phyloP scores from a whole-genome alignment of 306 rosid genomes.

The Herpetospermum pedunculosum region DNA sequence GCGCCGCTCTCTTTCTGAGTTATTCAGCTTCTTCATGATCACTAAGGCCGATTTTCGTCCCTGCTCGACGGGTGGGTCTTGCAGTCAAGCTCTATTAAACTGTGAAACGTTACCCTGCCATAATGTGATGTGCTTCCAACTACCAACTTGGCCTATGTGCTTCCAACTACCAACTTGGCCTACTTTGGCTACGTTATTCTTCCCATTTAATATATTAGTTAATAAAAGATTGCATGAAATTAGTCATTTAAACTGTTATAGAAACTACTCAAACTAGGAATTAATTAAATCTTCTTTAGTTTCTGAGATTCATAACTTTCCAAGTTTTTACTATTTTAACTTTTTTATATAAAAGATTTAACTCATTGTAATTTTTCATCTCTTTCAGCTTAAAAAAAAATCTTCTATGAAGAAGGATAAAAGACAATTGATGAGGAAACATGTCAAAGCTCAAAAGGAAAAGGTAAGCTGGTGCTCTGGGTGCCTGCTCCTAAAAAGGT shows the following conservation, averaged over 20 bases:
- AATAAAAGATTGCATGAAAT: neutral
- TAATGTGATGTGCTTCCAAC: too few species aligned
- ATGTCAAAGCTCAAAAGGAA: slow-evolving; percentile 25
- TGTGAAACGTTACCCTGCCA: neutral
- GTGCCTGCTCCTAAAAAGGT: neutral
- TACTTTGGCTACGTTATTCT: too few species aligned
- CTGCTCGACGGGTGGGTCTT: too few species aligned
- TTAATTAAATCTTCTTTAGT: neutral
- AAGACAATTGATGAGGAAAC: slow-evolving; percentile 65
- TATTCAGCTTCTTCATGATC: too few species aligned
- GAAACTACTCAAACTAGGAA: neutral
- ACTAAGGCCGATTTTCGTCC: too few species aligned
- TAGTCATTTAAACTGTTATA: neutral
- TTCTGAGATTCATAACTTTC: neutral
- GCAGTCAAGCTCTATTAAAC: too few species aligned
- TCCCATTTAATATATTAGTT: neutral
- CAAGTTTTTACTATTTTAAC: neutral
- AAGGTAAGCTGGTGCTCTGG: slow-evolving; percentile 36
- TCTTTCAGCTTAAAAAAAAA: slow-evolving; percentile 47
- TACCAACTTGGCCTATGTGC: too few species aligned
- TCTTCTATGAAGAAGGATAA: slow-evolving; percentile 69
- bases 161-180: too few species aligned
- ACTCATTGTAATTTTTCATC: neutral
- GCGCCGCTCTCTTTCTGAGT: too few species aligned
- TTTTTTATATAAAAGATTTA: neutral